Base-by-base conservation (phyloP, 2,329 filamentous ascomycete species). In the Orbilia brochopaga region DNA sequence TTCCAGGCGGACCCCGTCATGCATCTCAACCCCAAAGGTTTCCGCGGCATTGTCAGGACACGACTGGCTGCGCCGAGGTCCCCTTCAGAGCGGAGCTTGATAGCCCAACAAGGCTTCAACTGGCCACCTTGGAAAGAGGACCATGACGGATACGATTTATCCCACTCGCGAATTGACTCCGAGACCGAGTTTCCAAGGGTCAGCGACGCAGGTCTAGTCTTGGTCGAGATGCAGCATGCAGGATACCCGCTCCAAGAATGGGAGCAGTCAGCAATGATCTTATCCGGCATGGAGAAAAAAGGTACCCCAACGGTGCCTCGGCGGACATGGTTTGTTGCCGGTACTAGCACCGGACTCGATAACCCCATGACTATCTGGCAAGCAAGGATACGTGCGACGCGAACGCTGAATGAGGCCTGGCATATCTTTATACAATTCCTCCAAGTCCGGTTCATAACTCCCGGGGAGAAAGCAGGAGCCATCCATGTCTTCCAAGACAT, bases 341-440 rank as follows among this genome's bases (percentile, higher is more conserved):
- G 61, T 6, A 35, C 56, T 21, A 69, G 52, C n/a, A 52, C 46
- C 1, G 61, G 69, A 24, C 19, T 35, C 2, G 58, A 63, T 11
- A 62, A 55, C 19, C 57, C 52, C 4, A 50, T 60, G 27, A 67
- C 53, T 4, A 48, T 63, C 19, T 62, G 62, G 57, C 62, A 67
- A 32, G 69, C 61, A 5, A 42, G 75, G 7, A 69, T 77, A 2
- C 61, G 75, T n/a, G 76, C 75, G 11, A 77, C 76, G 2, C 59
- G 76, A 19, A 77, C 76, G 0, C 55, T 76, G 6, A 75, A 76
- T 23, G 76, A 77, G 56, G 75, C 76, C 8, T 77, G 75, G 75
- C 58, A 44, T n/a, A 56, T 74, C 2, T 77, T 77, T 52, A 15
- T 73, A 2, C 53, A 69, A 15, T 74, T 58, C 23, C 60, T 72